Percentiles rank a stretch among this genome's conserved stretches.
Conservation (phyloP, 2,329 filamentous ascomycete genomes). For the Phaeosphaeria sp. region DNA sequence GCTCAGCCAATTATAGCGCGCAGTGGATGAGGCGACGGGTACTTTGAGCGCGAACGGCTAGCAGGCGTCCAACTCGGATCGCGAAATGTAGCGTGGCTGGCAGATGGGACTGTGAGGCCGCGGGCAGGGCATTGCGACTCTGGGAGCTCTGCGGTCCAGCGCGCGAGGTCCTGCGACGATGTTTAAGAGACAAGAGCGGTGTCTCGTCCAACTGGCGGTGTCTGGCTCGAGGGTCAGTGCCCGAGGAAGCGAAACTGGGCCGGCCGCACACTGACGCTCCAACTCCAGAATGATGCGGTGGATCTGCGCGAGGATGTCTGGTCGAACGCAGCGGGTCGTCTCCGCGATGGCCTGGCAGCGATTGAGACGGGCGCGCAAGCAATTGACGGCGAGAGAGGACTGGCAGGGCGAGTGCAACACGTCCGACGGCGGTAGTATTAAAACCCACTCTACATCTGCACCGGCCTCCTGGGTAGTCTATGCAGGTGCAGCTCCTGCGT, state of each 20-base stretch:
- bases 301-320: constrained; percentile 22
- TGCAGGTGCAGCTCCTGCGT: constrained; percentile 49
- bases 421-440: constrained; percentile 39
- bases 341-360: constrained; percentile 16
- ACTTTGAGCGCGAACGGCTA: constrained; percentile 39
- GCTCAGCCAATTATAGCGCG: constrained; percentile 43
- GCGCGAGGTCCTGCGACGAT: constrained; percentile 41
- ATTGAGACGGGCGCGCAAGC: constrained; percentile 24
- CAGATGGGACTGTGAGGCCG: constrained; percentile 36
- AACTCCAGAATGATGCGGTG: constrained; percentile 18
- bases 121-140: constrained; percentile 49
- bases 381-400: constrained; percentile 31
- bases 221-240: constrained; percentile 46
- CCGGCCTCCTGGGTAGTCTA: constrained; percentile 37
- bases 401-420: constrained; percentile 32
- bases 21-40: constrained; percentile 39
- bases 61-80: constrained; percentile 44
- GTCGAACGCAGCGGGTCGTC: constrained; percentile 4
- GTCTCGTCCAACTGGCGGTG: constrained; percentile 46
- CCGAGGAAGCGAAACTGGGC: constrained; percentile 36
- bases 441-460: constrained; percentile 34
- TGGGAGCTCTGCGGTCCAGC: constrained; percentile 35
- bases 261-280: constrained; percentile 17
- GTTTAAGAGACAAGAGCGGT: constrained; percentile 35
- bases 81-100: constrained; percentile 40